These are phyloP conservation scores for Mycena vulgaris DNA, from an alignment of 768 basidiomycete species.

Conservation along the genomic window DNA sequence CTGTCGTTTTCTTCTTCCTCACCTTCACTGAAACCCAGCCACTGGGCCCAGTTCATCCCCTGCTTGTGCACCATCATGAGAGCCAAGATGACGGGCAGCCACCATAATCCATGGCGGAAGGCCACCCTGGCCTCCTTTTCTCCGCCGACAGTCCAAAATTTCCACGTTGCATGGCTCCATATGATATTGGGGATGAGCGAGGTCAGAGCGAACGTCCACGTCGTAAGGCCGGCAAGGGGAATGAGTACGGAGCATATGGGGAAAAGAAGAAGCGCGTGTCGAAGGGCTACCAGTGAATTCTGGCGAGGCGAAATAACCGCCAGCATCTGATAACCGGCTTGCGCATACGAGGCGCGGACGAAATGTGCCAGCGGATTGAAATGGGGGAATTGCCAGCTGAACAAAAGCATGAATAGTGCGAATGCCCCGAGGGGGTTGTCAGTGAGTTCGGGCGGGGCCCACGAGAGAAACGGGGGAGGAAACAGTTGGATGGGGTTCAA, in stretches of 20 bases:
- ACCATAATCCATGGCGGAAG: conserved; percentile 92
- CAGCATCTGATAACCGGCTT: conserved; percentile 98
- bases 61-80: conserved; percentile 97
- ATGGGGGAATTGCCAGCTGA: conserved; percentile 99
- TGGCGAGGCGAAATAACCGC: conserved; percentile 81
- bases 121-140: conserved; percentile 84
- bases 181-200: conserved; percentile 82
- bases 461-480: conserved; percentile 72
- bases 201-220: conserved; percentile 88
- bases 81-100: conserved; percentile 88
- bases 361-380: conserved; percentile 95
- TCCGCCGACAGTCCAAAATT: conserved; percentile 79
- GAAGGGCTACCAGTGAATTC: conserved; percentile 88
- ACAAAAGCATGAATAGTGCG: conserved; percentile 87
- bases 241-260: conserved; percentile 85
- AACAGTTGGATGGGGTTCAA: conserved; percentile 71
- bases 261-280: conserved; percentile 83
- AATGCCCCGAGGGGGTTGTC: conserved; percentile 89
- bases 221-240: conserved; percentile 94
- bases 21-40: conserved; percentile 62
- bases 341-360: conserved; percentile 89
- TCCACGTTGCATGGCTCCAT: conserved; percentile 76
- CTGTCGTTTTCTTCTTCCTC: conserved; percentile 37
- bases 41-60: conserved; percentile 81
- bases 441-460: conserved; percentile 59